phyloP scores from a whole-genome alignment of 495 filamentous ascomycete genomes.

The Penicillium canescens region DNA sequence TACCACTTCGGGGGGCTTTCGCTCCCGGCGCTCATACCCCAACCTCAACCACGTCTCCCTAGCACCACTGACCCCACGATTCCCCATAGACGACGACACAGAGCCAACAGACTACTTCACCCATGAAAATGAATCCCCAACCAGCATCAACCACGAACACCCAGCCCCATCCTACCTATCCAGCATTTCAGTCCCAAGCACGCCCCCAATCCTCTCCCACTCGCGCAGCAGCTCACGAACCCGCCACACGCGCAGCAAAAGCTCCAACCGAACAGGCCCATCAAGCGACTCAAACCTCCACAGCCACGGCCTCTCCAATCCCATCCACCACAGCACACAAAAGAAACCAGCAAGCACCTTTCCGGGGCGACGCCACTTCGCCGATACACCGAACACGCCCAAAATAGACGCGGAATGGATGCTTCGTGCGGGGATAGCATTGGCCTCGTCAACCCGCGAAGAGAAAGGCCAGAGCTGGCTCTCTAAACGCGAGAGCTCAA shows the following conservation, averaged over 20 bases:
- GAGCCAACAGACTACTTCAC: slow-evolving; percentile 36
- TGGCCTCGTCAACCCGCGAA: slow-evolving; percentile 70
- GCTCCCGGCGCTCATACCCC: slow-evolving; percentile 47
- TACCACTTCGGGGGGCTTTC: slow-evolving; percentile 32
- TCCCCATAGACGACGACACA: slow-evolving; percentile 54
- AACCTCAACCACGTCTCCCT: slow-evolving; percentile 53
- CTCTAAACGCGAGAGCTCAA: slow-evolving; percentile 67
- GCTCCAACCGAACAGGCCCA: slow-evolving; percentile 29
- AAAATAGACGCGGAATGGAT: slow-evolving; percentile 69
- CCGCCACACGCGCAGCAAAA: slow-evolving; percentile 41
- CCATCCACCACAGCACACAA: slow-evolving; percentile 26
- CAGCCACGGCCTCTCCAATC: slow-evolving; percentile 20
- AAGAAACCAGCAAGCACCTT: slow-evolving; percentile 13
- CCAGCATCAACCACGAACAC: slow-evolving; percentile 15
- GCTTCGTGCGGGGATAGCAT: slow-evolving; percentile 67
- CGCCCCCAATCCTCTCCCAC: slow-evolving; percentile 49
- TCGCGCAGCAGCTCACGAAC: slow-evolving; percentile 47
- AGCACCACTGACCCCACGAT: slow-evolving; percentile 64
- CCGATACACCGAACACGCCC: slow-evolving; percentile 11
- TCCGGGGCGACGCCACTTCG: slow-evolving; percentile 6
- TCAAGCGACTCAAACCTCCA: slow-evolving; percentile 41
- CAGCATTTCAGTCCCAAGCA: slow-evolving; percentile 46
- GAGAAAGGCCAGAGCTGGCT: slow-evolving; percentile 82
- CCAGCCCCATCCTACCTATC: slow-evolving; percentile 41
- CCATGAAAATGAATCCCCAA: slow-evolving; percentile 6